phyloP scores from a whole-genome alignment of 495 filamentous ascomycete species.

The Aspergillus indologenus region DNA sequence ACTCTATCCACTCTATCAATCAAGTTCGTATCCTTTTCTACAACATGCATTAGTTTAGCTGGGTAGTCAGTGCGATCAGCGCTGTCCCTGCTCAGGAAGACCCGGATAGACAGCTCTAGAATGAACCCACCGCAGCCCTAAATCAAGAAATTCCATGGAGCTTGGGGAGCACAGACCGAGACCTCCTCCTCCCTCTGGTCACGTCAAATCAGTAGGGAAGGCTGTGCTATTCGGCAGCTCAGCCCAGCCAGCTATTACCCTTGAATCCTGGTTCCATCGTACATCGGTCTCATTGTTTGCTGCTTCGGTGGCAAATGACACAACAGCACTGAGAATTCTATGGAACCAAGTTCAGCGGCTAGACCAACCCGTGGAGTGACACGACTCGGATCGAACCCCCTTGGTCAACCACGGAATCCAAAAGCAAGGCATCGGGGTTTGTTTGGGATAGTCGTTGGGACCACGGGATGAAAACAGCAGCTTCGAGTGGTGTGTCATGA shows the following conservation, averaged over 20 bases:
- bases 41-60: too few species aligned
- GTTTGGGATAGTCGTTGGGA: background rate
- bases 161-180: too few species aligned
- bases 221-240: background rate
- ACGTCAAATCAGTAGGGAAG: too few species aligned
- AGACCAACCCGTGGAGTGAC: background rate
- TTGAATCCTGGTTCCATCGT: background rate
- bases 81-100: background rate
- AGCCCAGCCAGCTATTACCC: background rate
- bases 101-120: background rate
- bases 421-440: background rate
- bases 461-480: too few species aligned
- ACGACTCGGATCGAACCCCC: background rate
- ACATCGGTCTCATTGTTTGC: too few species aligned
- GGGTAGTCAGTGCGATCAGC: background rate
- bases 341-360: too few species aligned
- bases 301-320: background rate
- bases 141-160: background rate
- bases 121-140: background rate
- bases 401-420: background rate
- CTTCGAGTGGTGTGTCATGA: background rate
- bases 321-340: too few species aligned
- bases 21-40: too few species aligned
- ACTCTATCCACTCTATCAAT: too few species aligned
- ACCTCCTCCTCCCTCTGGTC: too few species aligned